These are phyloP conservation scores for Sporormia fimetaria DNA, from an alignment of 495 filamentous ascomycete genomes.

Conservation along the genomic window DNA sequence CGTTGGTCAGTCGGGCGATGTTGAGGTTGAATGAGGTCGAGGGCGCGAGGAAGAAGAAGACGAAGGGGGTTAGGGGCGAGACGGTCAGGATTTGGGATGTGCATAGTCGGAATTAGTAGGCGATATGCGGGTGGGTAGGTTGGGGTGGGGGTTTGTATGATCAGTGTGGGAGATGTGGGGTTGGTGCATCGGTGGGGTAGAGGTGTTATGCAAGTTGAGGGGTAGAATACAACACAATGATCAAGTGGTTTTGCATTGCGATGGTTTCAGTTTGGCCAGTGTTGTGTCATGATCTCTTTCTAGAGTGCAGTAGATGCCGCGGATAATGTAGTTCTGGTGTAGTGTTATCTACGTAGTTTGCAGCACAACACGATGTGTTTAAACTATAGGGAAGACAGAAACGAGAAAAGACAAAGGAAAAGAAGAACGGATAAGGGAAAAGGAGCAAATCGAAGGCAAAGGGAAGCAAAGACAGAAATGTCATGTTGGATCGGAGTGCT, in stretches of 20 bases:
- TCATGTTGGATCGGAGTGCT: too few relatives aligned
- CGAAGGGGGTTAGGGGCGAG: conserved; percentile 20
- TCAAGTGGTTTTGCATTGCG: too few relatives aligned
- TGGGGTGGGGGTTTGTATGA: neutral
- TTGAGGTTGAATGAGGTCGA: conserved; percentile 45
- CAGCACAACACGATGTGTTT: too few relatives aligned
- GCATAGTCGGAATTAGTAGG: conserved; percentile 14
- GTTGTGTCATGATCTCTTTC: too few relatives aligned
- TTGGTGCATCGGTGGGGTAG: too few relatives aligned
- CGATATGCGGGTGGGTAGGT: neutral
- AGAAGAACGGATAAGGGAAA: neutral
- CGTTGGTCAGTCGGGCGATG: conserved; percentile 60
- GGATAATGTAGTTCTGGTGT: too few relatives aligned
- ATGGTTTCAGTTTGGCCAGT: too few relatives aligned
- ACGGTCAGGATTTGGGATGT: conserved; percentile 25
- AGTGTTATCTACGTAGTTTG: too few relatives aligned
- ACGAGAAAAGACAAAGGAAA: neutral
- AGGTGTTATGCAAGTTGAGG: too few relatives aligned
- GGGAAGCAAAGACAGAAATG: neutral
- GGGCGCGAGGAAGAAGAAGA: conserved; percentile 10
- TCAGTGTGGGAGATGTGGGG: neutral
- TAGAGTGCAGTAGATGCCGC: too few relatives aligned
- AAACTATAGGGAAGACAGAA: too few relatives aligned
- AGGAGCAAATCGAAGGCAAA: neutral
- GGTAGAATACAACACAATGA: too few relatives aligned